phyloP scores from a whole-genome alignment of 345 rosid genomes.

The Crucihimalaya himalaica region DNA sequence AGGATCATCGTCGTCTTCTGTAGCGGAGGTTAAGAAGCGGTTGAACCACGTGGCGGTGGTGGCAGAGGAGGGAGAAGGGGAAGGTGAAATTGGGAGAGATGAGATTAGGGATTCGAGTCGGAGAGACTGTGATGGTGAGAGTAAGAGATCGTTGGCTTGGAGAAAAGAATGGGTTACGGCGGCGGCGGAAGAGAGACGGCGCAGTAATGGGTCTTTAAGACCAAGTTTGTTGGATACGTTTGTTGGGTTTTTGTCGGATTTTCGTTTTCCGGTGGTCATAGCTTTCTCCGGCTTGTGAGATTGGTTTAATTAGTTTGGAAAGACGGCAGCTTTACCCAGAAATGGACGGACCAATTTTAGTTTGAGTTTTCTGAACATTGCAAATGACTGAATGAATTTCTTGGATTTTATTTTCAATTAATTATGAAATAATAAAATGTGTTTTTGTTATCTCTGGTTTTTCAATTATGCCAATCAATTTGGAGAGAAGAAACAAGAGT shows the following conservation, averaged over 20 bases:
- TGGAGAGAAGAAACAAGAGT: too few relatives aligned
- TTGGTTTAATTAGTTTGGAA: background rate
- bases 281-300: background rate
- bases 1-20: constrained; percentile 46
- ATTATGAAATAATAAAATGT: too few relatives aligned
- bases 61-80: constrained; percentile 20
- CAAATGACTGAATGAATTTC: too few relatives aligned
- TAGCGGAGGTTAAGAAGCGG: constrained; percentile 48
- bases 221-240: background rate
- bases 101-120: constrained; percentile 41
- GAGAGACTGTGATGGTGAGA: constrained; percentile 39
- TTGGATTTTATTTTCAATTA: too few relatives aligned
- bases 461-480: too few relatives aligned
- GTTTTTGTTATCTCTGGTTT: too few relatives aligned
- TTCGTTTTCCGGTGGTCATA: constrained; percentile 20
- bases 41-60: constrained; percentile 41
- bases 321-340: background rate
- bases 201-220: constrained; percentile 35
- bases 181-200: constrained; percentile 51
- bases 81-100: constrained; percentile 43
- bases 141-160: constrained; percentile 49
- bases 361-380: too few relatives aligned
- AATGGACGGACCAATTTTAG: too few relatives aligned
- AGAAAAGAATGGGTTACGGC: constrained; percentile 53
- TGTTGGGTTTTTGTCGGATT: constrained; percentile 13